These are phyloP conservation scores for Penicillium crustosum DNA, from an alignment of 2,329 filamentous ascomycete species.

Conservation along the genomic window DNA sequence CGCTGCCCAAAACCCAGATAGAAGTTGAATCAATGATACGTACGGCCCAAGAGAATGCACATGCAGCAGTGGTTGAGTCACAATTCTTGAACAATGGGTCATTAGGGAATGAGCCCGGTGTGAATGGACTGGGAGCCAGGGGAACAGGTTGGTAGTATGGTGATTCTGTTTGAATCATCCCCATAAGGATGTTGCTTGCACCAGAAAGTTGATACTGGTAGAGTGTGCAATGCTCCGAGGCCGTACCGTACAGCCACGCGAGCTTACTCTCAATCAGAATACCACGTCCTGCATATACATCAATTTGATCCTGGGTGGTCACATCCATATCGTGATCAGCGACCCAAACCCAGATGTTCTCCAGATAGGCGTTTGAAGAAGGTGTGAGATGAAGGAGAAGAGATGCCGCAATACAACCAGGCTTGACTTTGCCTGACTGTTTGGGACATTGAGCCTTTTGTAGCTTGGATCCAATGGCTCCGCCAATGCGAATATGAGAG, in stretches of 20 bases:
- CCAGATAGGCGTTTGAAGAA: slow-evolving; percentile 44
- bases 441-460: slow-evolving; percentile 34
- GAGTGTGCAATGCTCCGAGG: slow-evolving; percentile 65
- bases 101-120: slow-evolving; percentile 40
- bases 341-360: slow-evolving; percentile 37
- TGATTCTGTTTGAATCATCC: slow-evolving; percentile 67
- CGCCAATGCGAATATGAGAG: slow-evolving; percentile 41
- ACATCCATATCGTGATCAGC: slow-evolving; percentile 37
- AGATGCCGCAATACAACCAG: slow-evolving; percentile 32
- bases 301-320: slow-evolving; percentile 58
- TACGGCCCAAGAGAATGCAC: slow-evolving; percentile 16
- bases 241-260: slow-evolving; percentile 64
- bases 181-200: slow-evolving; percentile 52
- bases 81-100: slow-evolving; percentile 52
- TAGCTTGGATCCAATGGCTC: slow-evolving; percentile 37
- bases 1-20: slow-evolving; percentile 63
- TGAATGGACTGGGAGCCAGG: slow-evolving; percentile 52
- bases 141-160: slow-evolving; percentile 71
- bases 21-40: slow-evolving; percentile 37
- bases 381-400: slow-evolving; percentile 65
- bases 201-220: slow-evolving; percentile 68
- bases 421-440: slow-evolving; percentile 8
- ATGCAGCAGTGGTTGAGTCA: background rate
- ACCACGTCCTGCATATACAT: slow-evolving; percentile 54
- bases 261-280: slow-evolving; percentile 51